A percentile compares a stretch with the other conserved stretches of the same genome.
Conservation (phyloP, 176 grass and related monocot species). For the Miscanthus lutarioriparius region DNA sequence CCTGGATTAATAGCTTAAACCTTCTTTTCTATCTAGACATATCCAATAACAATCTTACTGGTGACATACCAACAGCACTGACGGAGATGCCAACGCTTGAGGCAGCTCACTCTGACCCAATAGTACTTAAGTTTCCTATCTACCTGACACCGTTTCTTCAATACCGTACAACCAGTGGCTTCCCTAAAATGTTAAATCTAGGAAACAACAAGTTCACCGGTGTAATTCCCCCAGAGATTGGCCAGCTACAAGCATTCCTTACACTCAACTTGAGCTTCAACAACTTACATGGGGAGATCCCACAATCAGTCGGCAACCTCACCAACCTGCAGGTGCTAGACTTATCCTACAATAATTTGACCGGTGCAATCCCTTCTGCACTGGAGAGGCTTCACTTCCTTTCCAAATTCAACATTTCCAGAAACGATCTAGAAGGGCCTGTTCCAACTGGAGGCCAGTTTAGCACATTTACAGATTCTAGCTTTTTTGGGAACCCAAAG, state of each 20-base stretch:
- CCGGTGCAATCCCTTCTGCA: slow-evolving; percentile 27
- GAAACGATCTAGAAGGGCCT: slow-evolving; percentile 48
- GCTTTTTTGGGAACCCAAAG: slow-evolving; percentile 36
- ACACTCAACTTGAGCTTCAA: slow-evolving; percentile 49
- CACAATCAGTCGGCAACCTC: slow-evolving; percentile 23
- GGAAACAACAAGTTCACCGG: slow-evolving; percentile 39
- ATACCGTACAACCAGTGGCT: neutral
- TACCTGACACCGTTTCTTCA: slow-evolving; percentile 17
- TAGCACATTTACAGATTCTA: slow-evolving; percentile 35
- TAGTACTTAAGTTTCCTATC: slow-evolving; percentile 23
- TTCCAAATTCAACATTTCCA: slow-evolving; percentile 34
- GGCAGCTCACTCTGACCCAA: slow-evolving; percentile 18
- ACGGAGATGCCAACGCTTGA: slow-evolving; percentile 38
- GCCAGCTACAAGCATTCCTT: slow-evolving; percentile 31
- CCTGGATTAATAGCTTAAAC: slow-evolving; percentile 38
- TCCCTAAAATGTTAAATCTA: slow-evolving; percentile 39
- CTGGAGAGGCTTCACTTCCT: slow-evolving; percentile 39
- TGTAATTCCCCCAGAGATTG: slow-evolving; percentile 28
- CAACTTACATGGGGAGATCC: slow-evolving; percentile 33
- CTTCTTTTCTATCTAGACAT: slow-evolving; percentile 41
- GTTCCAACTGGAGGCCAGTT: slow-evolving; percentile 41
- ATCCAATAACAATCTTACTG: slow-evolving; percentile 45
- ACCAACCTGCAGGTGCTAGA: slow-evolving; percentile 28
- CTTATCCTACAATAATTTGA: slow-evolving; percentile 38
- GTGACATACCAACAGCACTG: slow-evolving; percentile 34